phyloP scores from a whole-genome alignment of 148 eudicot genomes.

The Vaccinium myrtillus region DNA sequence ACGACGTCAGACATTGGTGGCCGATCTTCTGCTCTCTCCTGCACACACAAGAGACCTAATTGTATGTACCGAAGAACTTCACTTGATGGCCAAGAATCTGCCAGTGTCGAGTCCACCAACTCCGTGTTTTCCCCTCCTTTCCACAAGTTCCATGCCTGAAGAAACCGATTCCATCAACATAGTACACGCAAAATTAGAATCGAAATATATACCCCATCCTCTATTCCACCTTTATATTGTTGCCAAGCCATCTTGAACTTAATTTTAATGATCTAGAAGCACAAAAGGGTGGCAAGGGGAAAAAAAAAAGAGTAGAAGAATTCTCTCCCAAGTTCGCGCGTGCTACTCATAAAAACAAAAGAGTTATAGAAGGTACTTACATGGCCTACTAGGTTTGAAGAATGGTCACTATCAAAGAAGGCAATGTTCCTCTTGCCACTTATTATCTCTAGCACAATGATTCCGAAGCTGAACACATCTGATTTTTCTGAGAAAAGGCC shows the following conservation, averaged over 20 bases:
- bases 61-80: background rate
- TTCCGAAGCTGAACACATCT: constrained; percentile 10
- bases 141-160: background rate
- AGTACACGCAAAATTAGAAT: background rate
- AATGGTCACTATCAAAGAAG: background rate
- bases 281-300: too few species aligned
- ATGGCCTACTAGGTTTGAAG: background rate
- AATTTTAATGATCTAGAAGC: background rate
- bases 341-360: background rate
- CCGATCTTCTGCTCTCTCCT: constrained; percentile 4
- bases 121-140: background rate
- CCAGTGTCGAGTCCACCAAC: background rate
- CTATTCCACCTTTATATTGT: background rate
- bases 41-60: constrained; percentile 7
- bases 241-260: background rate
- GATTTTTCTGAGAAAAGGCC: constrained; percentile 11
- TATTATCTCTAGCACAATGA: constrained; percentile 1
- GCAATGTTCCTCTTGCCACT: constrained; percentile 6
- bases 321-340: too few species aligned
- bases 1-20: background rate
- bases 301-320: too few species aligned
- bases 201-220: background rate
- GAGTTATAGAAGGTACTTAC: background rate
- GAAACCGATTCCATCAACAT: background rate
- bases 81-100: background rate